Conservation (phyloP, 306 rosid species). For the Dryas drummondii region DNA sequence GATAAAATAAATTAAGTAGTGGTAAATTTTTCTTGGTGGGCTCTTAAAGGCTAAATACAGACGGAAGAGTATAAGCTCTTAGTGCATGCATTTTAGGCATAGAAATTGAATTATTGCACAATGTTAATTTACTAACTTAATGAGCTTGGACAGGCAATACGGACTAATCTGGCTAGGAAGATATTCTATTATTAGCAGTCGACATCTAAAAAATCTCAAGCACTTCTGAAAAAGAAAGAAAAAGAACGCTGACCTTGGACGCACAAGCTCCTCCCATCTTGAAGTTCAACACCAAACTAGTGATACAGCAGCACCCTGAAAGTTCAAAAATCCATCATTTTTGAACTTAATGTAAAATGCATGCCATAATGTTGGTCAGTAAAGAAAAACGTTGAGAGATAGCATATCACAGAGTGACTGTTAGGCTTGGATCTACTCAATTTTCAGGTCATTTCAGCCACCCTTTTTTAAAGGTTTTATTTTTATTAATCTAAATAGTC, state of each 20-base stretch:
- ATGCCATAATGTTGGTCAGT: slow-evolving; percentile 13
- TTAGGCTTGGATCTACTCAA: neutral
- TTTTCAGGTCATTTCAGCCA: neutral
- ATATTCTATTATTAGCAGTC: neutral
- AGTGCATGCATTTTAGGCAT: neutral
- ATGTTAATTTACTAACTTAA: neutral
- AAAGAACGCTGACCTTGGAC: slow-evolving; percentile 52
- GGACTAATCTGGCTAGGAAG: neutral
- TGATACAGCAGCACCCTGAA: slow-evolving; percentile 32
- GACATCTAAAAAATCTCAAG: neutral
- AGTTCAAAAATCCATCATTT: slow-evolving; percentile 24
- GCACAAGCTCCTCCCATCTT: slow-evolving; percentile 85
- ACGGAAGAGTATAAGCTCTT: neutral
- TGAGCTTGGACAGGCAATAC: neutral
- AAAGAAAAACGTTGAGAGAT: slow-evolving; percentile 10
- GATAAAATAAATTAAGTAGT: slow-evolving; percentile 7
- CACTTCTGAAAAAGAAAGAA: neutral
- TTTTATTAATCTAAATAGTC: neutral
- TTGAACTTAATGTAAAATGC: neutral
- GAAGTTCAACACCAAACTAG: slow-evolving; percentile 23
- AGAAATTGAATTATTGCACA: neutral
- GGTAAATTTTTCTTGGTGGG: neutral
- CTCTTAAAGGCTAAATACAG: neutral
- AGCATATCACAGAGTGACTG: slow-evolving; percentile 5
- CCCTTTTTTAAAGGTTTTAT: neutral